phyloP scores from a whole-genome alignment of 805 yeast genomes.

The Ogataea glucozyma region DNA sequence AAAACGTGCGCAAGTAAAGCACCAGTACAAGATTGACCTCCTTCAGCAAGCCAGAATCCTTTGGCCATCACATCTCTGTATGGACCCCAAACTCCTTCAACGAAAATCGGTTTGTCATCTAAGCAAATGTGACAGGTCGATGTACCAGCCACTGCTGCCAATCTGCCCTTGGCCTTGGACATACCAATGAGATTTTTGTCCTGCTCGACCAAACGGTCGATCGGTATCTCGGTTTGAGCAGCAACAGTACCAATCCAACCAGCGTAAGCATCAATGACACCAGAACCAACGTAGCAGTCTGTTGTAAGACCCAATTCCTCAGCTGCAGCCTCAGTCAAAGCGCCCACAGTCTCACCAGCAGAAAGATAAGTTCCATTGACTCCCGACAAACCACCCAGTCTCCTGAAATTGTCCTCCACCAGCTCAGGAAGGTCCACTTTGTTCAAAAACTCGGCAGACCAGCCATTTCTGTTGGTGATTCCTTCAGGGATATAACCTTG shows the following conservation, averaged over 20 bases:
- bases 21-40: constrained; percentile 99
- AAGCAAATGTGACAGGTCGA: constrained; percentile 94
- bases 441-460: constrained; percentile 80
- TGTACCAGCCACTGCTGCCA: constrained; percentile 98
- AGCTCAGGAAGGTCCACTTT: constrained; percentile 75
- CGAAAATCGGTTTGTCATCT: constrained; percentile 82
- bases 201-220: constrained; percentile 51
- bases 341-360: constrained; percentile 90
- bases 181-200: constrained; percentile 49
- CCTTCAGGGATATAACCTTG: constrained; percentile 94
- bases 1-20: constrained; percentile 87
- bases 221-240: constrained; percentile 66
- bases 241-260: constrained; percentile 99
- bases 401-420: constrained; percentile 69
- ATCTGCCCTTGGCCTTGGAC: constrained; percentile 71
- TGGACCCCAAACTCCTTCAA: constrained; percentile 99
- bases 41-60: constrained; percentile 93
- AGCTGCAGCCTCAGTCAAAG: constrained; percentile 66
- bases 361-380: constrained; percentile 70
- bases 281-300: constrained; percentile 84
- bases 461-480: constrained; percentile 87
- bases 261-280: constrained; percentile 97
- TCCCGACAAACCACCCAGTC: constrained; percentile 82
- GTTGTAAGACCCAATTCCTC: constrained; percentile 80
- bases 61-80: constrained; percentile 91